These are phyloP conservation scores for Kappamyces sp. DNA, from an alignment of 192 early-diverging fungal species.

Conservation along the genomic window DNA sequence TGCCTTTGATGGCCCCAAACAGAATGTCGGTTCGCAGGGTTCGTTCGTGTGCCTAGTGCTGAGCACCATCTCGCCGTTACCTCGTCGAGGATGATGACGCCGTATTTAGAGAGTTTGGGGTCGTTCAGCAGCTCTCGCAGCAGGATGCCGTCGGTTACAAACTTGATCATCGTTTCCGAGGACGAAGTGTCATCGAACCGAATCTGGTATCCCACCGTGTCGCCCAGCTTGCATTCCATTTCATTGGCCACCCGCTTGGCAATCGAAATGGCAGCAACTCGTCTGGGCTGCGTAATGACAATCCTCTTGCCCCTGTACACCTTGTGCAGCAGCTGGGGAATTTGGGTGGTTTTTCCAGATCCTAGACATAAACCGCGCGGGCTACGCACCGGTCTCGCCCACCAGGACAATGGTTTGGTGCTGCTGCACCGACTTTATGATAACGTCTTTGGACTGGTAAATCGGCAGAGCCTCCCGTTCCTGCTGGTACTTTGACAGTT, in stretches of 20 bases:
- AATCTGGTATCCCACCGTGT: slow-evolving; percentile 87
- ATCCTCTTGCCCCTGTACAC: slow-evolving; percentile 38
- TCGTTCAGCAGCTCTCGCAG: slow-evolving; percentile 86
- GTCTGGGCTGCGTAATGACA: slow-evolving; percentile 47
- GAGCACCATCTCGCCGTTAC: no score
- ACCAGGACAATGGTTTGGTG: slow-evolving; percentile 4
- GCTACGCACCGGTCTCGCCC: slow-evolving; percentile 15
- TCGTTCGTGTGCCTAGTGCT: slow-evolving; percentile 99
- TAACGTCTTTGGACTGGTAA: slow-evolving; percentile 9
- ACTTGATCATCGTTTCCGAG: slow-evolving; percentile 74
- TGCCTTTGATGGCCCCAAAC: slow-evolving; percentile 90
- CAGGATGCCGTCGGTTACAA: slow-evolving; percentile 95
- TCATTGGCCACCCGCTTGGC: slow-evolving; percentile 55
- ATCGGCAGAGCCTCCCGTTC: not conserved
- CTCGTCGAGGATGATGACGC: slow-evolving; percentile 88
- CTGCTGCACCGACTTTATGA: slow-evolving; percentile 1
- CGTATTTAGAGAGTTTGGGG: slow-evolving; percentile 67
- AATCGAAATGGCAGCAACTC: slow-evolving; percentile 53
- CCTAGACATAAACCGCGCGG: slow-evolving; percentile 28
- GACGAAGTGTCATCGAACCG: slow-evolving; percentile 92
- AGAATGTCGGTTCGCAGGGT: slow-evolving; percentile 93
- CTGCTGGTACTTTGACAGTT: not conserved
- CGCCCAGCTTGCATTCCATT: slow-evolving; percentile 34
- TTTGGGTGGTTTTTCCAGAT: slow-evolving; percentile 80
- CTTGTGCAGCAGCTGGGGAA: slow-evolving; percentile 90